A percentile compares a stretch with the other conserved stretches of the same genome.
Evolutionary conservation across 1,139 yeast species (phyloP).

Genomic region (Protomyces inundatus): DNA sequence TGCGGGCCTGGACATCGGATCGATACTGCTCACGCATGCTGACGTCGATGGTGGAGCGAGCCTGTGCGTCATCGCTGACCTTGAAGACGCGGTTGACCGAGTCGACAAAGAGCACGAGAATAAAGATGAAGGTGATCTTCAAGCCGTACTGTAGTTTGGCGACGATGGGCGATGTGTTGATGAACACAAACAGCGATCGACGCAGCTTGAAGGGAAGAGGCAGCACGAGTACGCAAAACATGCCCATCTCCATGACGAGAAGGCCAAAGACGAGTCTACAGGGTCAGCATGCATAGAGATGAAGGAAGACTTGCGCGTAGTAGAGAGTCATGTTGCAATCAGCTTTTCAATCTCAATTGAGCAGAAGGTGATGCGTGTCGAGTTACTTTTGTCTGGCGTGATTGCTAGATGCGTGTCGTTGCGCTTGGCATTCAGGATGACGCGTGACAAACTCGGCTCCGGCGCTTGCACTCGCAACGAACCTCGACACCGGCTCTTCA

Average conservation of each 20-base stretch:
- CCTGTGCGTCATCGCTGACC: constrained; percentile 53
- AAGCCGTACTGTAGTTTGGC: constrained; percentile 70
- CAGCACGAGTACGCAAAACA: constrained; percentile 73
- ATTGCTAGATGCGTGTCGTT: too few relatives aligned
- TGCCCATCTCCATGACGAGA: constrained; percentile 69
- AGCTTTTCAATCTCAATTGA: background rate
- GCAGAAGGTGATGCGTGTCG: too few relatives aligned
- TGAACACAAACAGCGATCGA: constrained; percentile 57
- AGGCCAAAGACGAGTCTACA: constrained; percentile 56
- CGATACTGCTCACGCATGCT: constrained; percentile 47
- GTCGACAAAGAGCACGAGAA: constrained; percentile 77
- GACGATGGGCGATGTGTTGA: constrained; percentile 65
- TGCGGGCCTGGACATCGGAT: constrained; percentile 77
- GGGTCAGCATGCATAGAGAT: background rate
- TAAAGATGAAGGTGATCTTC: constrained; percentile 68
- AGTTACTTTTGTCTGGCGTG: too few relatives aligned
- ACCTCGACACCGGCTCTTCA: too few relatives aligned
- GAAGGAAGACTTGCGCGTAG: background rate
- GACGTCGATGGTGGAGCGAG: constrained; percentile 28
- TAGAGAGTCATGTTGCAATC: background rate
- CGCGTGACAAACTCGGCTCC: too few relatives aligned
- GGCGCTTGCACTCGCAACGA: too few relatives aligned
- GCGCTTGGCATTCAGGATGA: too few relatives aligned
- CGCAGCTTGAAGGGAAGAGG: constrained; percentile 79
- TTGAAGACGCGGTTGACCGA: constrained; percentile 77